phyloP scores from a whole-genome alignment of 768 basidiomycete genomes.

The Fomitopsis serialis region DNA sequence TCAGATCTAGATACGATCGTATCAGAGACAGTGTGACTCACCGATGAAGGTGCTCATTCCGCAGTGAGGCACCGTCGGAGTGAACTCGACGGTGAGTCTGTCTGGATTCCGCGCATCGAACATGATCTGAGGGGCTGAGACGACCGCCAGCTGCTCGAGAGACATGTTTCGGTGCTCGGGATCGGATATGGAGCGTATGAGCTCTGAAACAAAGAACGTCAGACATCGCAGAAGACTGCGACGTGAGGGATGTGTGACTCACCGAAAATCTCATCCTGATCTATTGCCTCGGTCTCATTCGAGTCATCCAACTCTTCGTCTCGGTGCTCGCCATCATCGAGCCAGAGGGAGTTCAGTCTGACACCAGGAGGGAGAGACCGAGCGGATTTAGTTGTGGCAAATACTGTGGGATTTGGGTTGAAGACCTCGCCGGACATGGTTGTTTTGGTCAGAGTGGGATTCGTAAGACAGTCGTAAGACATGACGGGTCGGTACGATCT shows the following conservation, averaged over 20 bases:
- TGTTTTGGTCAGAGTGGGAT: background rate
- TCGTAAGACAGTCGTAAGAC: background rate
- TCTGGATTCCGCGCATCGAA: slow-evolving; percentile 45
- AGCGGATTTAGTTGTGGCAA: slow-evolving; percentile 45
- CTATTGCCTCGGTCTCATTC: slow-evolving; percentile 60
- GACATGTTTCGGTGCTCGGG: slow-evolving; percentile 91
- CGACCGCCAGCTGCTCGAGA: slow-evolving; percentile 92
- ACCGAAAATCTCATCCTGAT: slow-evolving; percentile 94
- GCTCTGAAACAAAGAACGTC: slow-evolving; percentile 42
- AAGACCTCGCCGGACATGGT: slow-evolving; percentile 45
- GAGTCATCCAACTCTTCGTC: slow-evolving; percentile 32
- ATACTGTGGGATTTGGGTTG: slow-evolving; percentile 90
- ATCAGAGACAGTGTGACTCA: slow-evolving; percentile 26
- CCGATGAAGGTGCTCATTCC: slow-evolving; percentile 97
- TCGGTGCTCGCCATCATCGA: slow-evolving; percentile 24
- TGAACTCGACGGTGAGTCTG: slow-evolving; percentile 83
- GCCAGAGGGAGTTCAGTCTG: slow-evolving; percentile 54
- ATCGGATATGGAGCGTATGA: slow-evolving; percentile 88
- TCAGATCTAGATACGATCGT: background rate
- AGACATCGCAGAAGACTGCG: background rate
- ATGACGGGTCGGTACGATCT: background rate
- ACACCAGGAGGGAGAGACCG: slow-evolving; percentile 35
- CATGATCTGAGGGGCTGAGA: slow-evolving; percentile 81
- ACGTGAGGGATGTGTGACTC: slow-evolving; percentile 8
- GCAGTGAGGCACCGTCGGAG: slow-evolving; percentile 96